Base-by-base conservation (phyloP, 345 rosid genomes). In the Laguncularia racemosa region DNA sequence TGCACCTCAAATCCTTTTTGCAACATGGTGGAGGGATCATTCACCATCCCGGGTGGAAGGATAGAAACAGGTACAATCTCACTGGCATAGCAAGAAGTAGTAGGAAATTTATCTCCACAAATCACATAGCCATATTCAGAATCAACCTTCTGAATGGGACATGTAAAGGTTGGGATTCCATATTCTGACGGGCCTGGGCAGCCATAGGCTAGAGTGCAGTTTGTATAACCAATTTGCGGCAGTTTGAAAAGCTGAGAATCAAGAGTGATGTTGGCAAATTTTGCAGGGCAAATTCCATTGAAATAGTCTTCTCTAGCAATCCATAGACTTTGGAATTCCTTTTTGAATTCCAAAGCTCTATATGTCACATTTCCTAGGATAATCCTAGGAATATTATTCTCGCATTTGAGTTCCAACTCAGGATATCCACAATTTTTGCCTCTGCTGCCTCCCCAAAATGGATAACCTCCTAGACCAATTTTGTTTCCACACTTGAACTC, bases 391-490 rank as follows among this genome's bases (percentile, higher is more conserved):
- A 16, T 0, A 20, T 44, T 44, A 13, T 50, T 12, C 44, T 44
- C 56, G 62, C 81, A 77, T 0, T 19, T 28, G 28, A 73, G 76
- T 60, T 17, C 43, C 21, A 70, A 59, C 16, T 48, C 59, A 0
- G 78, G 76, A 51, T 38, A 26, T 53, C 81, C 76, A 43, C 81
- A 77, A 14, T 0, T 20, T 3, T 21, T 23, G 9, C 62, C 38
- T 23, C 74, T 60, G 40, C 15, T 43, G 2, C 21, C 53, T 19
- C 80, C 77, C 71, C 72, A 69, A 72, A 76, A 76, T 7, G 80
- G 81, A 48, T 65, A 76, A 6, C 23, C 23, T 5, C 23, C 23
- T 5, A 72, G 28, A 45, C 16, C 14, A 2, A 2, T 1, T 20
- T 66, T 20, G 19, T 4, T 33, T 20, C 67, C 76, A 21, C 81